A percentile compares a stretch with the other conserved stretches of the same genome.
These are phyloP conservation scores for Aspergillus amoenus DNA, from an alignment of 2,329 filamentous ascomycete genomes.

Conservation along the genomic window DNA sequence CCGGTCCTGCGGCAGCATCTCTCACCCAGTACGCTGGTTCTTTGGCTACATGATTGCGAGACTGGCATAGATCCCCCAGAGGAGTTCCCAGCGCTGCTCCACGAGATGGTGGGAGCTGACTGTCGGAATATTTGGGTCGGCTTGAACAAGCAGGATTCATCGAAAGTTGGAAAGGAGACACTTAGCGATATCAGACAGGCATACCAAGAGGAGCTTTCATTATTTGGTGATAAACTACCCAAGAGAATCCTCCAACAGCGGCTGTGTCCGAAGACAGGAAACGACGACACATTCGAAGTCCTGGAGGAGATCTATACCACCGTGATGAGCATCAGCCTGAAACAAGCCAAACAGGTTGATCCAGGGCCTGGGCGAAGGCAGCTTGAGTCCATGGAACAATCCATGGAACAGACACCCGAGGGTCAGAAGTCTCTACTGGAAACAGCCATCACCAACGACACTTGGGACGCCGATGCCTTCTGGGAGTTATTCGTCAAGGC, in stretches of 20 bases:
- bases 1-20: background rate
- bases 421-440: background rate
- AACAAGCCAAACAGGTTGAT: too few species aligned
- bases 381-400: background rate
- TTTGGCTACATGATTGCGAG: conserved; percentile 1
- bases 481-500: background rate
- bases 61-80: too few species aligned
- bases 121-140: background rate
- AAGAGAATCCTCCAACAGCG: background rate
- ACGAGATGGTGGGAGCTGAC: background rate
- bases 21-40: background rate
- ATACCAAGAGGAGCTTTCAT: background rate
- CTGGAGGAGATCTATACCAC: background rate
- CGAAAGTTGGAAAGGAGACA: background rate
- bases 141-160: background rate
- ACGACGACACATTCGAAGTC: background rate
- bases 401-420: background rate
- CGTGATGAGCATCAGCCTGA: background rate
- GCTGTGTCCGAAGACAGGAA: background rate
- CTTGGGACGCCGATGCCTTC: background rate
- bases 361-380: background rate
- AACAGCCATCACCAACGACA: background rate
- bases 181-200: background rate
- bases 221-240: background rate
- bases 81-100: background rate